Percentiles rank a stretch among this genome's conserved stretches.
These are phyloP conservation scores for Rhododendron williamsianum DNA, from an alignment of 148 eudicot genomes.

Conservation along the genomic window DNA sequence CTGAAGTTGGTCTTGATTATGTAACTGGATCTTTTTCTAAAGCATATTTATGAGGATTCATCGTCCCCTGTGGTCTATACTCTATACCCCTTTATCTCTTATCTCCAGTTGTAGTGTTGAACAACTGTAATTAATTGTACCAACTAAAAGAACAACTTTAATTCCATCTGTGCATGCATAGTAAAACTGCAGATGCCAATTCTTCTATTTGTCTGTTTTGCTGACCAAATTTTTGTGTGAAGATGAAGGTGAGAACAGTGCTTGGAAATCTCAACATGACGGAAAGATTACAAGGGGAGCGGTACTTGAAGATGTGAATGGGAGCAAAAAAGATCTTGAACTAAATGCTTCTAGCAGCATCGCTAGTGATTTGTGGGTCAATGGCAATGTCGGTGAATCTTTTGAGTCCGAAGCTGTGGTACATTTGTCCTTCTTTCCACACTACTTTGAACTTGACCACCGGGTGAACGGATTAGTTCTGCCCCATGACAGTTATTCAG, in stretches of 20 bases:
- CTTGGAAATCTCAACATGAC: constrained; percentile 9
- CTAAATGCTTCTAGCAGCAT: constrained; percentile 4
- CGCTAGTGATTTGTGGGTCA: background rate
- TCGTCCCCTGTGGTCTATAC: background rate
- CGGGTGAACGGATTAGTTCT: constrained; percentile 5
- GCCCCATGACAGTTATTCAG: constrained; percentile 13
- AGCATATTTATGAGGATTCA: background rate
- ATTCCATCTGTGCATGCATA: background rate
- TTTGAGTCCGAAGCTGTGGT: background rate
- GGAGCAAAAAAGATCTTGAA: background rate
- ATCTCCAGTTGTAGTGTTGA: background rate
- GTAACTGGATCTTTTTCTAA: background rate
- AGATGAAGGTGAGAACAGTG: constrained; percentile 19
- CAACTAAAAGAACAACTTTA: background rate
- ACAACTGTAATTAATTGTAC: background rate
- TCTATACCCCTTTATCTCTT: background rate
- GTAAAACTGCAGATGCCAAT: background rate
- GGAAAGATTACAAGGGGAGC: background rate
- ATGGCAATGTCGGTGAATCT: constrained; percentile 11
- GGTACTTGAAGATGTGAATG: constrained; percentile 6
- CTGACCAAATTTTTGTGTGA: background rate
- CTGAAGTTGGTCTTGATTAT: background rate
- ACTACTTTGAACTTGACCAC: constrained; percentile 15
- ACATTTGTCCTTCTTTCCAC: constrained; percentile 13
- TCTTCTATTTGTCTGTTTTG: background rate